Conservation (phyloP, 208 protist genomes). For the Porcisia deanei region DNA sequence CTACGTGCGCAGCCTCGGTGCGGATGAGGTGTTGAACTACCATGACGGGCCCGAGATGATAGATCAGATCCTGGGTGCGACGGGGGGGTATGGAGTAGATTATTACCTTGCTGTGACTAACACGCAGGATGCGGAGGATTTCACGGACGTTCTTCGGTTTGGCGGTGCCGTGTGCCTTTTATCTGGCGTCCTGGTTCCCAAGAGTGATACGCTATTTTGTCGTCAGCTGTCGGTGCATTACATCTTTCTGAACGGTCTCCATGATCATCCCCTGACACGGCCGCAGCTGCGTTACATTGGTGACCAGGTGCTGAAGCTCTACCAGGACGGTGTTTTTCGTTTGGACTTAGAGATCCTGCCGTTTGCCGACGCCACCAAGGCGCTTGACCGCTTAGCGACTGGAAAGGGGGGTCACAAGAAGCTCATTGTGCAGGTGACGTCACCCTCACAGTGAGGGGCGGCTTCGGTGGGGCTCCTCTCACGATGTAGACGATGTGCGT, state of each 20-base stretch:
- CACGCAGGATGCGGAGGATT: constrained; percentile 34
- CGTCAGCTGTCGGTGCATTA: constrained; percentile 70
- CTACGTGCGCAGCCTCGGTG: constrained; percentile 59
- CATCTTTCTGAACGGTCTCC: constrained; percentile 53
- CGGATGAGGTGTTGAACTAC: constrained; percentile 75
- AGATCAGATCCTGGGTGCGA: constrained; percentile 25
- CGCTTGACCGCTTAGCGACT: constrained; percentile 24
- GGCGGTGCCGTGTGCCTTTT: constrained; percentile 72
- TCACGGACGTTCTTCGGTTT: constrained; percentile 59
- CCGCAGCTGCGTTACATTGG: constrained; percentile 41
- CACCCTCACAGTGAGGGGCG: neutral
- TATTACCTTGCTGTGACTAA: constrained; percentile 68
- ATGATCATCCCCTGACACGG: constrained; percentile 33
- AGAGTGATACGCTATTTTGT: constrained; percentile 46
- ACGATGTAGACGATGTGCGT: neutral
- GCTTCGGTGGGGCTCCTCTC: neutral
- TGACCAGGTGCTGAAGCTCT: constrained; percentile 36
- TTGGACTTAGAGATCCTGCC: constrained; percentile 29
- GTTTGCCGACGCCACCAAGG: constrained; percentile 23
- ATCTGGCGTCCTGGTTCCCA: constrained; percentile 35
- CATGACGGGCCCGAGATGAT: constrained; percentile 36
- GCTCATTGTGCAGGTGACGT: constrained; percentile 22
- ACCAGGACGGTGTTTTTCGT: constrained; percentile 42
- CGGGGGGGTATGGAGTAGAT: constrained; percentile 57
- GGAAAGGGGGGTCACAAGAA: constrained; percentile 20